phyloP scores from a whole-genome alignment of 192 early-diverging fungal species.

The Coemansia sp. region DNA sequence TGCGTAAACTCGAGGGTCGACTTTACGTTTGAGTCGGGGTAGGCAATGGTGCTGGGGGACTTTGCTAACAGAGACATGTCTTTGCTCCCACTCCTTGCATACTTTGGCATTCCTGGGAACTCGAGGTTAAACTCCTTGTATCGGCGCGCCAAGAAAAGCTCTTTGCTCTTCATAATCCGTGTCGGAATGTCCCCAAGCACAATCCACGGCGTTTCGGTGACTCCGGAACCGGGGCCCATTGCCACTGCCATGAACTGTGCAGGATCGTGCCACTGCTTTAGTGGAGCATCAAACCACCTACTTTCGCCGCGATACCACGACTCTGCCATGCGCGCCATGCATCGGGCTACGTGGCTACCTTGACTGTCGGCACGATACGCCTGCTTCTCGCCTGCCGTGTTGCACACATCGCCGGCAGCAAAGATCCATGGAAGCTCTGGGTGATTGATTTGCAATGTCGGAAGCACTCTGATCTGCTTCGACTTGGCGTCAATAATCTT shows the following conservation, averaged over 20 bases:
- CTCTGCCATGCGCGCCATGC: slow-evolving; percentile 54
- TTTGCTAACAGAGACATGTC: background rate
- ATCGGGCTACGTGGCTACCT: slow-evolving; percentile 48
- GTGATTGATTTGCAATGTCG: slow-evolving; percentile 75
- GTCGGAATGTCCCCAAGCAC: slow-evolving; percentile 54
- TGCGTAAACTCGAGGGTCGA: background rate
- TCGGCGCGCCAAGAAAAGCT: slow-evolving; percentile 54
- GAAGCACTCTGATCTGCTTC: slow-evolving; percentile 65
- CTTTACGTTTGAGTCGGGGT: background rate
- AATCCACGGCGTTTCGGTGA: slow-evolving; percentile 56
- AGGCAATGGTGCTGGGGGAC: background rate
- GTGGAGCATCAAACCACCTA: slow-evolving; percentile 45
- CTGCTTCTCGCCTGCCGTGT: slow-evolving; percentile 52
- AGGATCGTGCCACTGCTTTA: slow-evolving; percentile 53
- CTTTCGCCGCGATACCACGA: slow-evolving; percentile 42
- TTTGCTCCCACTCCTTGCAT: background rate
- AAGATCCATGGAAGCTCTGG: slow-evolving; percentile 70
- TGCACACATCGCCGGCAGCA: slow-evolving; percentile 68
- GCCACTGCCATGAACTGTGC: slow-evolving; percentile 53
- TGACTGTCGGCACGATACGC: slow-evolving; percentile 53
- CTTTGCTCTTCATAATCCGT: slow-evolving; percentile 53
- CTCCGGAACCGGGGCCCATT: slow-evolving; percentile 44
- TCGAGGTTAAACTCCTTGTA: slow-evolving; percentile 54
- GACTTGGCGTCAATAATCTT: slow-evolving; percentile 57
- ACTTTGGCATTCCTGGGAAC: slow-evolving; percentile 37